Base-by-base conservation (phyloP, 345 rosid genomes). In the Linum tenue region DNA sequence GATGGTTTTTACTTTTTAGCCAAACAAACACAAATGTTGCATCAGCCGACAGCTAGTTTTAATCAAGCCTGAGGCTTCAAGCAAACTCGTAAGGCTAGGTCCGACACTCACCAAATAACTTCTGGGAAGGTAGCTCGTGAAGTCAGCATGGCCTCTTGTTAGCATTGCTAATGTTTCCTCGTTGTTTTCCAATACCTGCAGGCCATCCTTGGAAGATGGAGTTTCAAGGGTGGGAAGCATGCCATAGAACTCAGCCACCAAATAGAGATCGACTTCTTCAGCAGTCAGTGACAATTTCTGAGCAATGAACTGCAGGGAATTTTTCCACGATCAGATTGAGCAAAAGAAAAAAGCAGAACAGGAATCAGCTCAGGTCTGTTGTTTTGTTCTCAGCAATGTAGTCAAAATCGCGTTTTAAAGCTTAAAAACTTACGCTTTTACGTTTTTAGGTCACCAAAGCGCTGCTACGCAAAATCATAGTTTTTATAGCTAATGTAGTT, bases 301-400 rank as follows among this genome's bases (percentile, higher is more conserved):
- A 39, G 76, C 76, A 59, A 73, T 56, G 42, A 67, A 73, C 66
- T 63, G 78, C 55, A 60, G 37, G 72, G 55, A 69, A 40, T 56
- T 43, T 39, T 68, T 1, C 22, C 43, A 72, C 57, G 12, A 3
- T 15, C 11, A 9, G 16, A 39, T 8, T 64, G 65, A 35, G 74
- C 60, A 51, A 62, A 31, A n/a, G 12, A 17, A 31, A 4, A 8
- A 10, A 41, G 2, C 55, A 57, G 31, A 22, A 22, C 31, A 22
- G 31, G 31, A 22, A 22, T 22, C 31, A 22, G 31, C 31, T 22
- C 31, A 22, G 31, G 31, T 22, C 31, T 22, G 31, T 22, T n/a
- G n/a, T n/a, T n/a, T n/a, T n/a, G n/a, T n/a, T n/a, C n/a, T n/a
- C n/a, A n/a, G n/a, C n/a, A n/a, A n/a, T n/a, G n/a, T n/a, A n/a